These are phyloP conservation scores for Euphorbia pulcherrima DNA, from an alignment of 345 rosid species.

Conservation along the genomic window DNA sequence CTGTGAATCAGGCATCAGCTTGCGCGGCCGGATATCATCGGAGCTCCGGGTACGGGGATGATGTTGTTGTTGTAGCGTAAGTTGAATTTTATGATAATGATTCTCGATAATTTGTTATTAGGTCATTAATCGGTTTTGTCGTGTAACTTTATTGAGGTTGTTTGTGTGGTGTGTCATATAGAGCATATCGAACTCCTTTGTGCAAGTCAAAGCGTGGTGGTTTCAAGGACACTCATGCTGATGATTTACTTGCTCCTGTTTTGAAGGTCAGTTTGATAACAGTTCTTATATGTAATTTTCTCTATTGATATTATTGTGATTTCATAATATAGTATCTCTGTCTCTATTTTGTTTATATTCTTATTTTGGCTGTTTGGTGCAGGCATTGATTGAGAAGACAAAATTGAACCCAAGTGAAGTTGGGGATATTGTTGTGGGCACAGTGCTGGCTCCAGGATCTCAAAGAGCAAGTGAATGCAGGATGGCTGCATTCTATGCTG, in stretches of 20 bases:
- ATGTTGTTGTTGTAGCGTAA: constrained; percentile 89
- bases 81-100: constrained; percentile 14
- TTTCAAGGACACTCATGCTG: constrained; percentile 86
- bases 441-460: constrained; percentile 84
- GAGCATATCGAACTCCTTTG: constrained; percentile 75
- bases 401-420: constrained; percentile 79
- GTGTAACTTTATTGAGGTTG: not conserved
- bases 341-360: not conserved
- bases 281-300: not conserved
- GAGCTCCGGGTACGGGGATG: constrained; percentile 68
- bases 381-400: constrained; percentile 86
- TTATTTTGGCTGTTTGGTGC: constrained; percentile 19
- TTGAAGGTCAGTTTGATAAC: constrained; percentile 40
- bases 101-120: not conserved
- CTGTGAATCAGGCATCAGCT: constrained; percentile 47
- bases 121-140: not conserved
- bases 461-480: constrained; percentile 91
- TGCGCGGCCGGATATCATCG: constrained; percentile 93
- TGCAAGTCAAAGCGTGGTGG: constrained; percentile 86
- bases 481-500: constrained; percentile 98
- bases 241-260: constrained; percentile 81
- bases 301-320: not conserved
- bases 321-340: too few relatives aligned
- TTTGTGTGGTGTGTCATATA: constrained; percentile 17
- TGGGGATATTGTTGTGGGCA: constrained; percentile 96